A percentile compares a stretch with the other conserved stretches of the same genome.
Conservation (phyloP, 441 rosid species). For the Francoa sonchifolia region DNA sequence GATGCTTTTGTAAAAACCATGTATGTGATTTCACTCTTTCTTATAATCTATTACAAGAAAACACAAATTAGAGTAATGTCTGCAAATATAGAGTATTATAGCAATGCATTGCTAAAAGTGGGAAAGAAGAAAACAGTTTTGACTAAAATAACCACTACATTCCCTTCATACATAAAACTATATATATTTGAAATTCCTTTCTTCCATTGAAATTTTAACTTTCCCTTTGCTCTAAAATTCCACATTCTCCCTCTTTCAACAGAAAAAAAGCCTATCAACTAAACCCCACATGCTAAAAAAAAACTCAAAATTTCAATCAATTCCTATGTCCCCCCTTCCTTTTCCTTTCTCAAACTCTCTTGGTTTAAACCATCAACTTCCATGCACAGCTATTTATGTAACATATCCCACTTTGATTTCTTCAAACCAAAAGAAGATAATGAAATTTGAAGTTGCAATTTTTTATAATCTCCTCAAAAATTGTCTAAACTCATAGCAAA, state of each 20-base stretch:
- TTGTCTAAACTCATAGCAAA: no score
- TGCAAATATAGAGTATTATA: no score
- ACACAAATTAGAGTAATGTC: no score
- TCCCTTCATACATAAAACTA: no score
- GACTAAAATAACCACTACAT: no score
- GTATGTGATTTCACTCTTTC: no score
- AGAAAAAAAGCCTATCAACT: constrained; percentile 4
- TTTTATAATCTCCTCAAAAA: constrained; percentile 1
- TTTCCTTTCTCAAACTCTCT: constrained; percentile 2
- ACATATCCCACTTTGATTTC: constrained; percentile 5
- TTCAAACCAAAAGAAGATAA: constrained; percentile 1
- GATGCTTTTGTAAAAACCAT: no score
- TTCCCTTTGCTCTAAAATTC: constrained; percentile 13
- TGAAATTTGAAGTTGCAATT: constrained; percentile 3
- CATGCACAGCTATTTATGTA: constrained; percentile 17
- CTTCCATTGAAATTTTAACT: constrained; percentile 6
- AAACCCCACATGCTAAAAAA: constrained; percentile 31
- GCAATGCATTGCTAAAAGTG: no score
- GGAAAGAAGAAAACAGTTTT: no score
- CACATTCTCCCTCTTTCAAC: constrained; percentile 7
- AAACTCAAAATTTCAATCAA: constrained; percentile 20
- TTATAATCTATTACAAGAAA: no score
- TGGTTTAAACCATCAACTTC: constrained; percentile 14
- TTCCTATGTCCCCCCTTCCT: constrained; percentile 17
- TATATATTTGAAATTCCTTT: no score